Conservation (phyloP, 169 alveolate species). For the Plasmodium gaboni region DNA sequence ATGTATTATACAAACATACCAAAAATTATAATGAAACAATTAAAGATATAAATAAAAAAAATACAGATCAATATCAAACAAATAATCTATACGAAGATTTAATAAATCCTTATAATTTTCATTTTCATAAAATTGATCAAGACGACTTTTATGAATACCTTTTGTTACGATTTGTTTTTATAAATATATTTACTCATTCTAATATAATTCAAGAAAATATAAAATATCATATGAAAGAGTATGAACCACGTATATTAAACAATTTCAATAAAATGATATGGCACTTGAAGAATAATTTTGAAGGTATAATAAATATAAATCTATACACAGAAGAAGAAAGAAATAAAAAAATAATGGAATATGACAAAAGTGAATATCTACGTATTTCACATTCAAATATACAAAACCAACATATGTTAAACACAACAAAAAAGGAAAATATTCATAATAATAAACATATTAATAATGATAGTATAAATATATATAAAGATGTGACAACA, state of each 20-base stretch:
- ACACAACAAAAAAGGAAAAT: no score
- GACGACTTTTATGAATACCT: conserved; percentile 53
- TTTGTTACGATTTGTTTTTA: conserved; percentile 39
- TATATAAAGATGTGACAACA: no score
- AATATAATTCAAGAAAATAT: conserved; percentile 37
- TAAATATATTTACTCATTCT: conserved; percentile 39
- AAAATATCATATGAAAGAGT: conserved; percentile 6
- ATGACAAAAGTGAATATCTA: no score
- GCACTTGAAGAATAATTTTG: conserved; percentile 36
- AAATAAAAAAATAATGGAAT: neutral
- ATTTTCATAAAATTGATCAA: conserved; percentile 47
- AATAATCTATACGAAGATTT: neutral
- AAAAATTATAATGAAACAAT: neutral
- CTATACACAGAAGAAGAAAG: neutral
- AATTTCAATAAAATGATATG: conserved; percentile 46
- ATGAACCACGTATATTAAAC: neutral
- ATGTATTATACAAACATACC: neutral
- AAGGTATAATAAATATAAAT: conserved; percentile 13
- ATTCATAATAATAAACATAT: neutral
- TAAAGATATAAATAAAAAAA: neutral
- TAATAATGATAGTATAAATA: neutral
- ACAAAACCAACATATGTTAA: neutral
- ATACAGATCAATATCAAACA: neutral
- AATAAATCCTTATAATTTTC: neutral
- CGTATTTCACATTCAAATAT: neutral